These are phyloP conservation scores for Rosa hybrid DNA, from an alignment of 331 rosid species.

Conservation along the genomic window DNA sequence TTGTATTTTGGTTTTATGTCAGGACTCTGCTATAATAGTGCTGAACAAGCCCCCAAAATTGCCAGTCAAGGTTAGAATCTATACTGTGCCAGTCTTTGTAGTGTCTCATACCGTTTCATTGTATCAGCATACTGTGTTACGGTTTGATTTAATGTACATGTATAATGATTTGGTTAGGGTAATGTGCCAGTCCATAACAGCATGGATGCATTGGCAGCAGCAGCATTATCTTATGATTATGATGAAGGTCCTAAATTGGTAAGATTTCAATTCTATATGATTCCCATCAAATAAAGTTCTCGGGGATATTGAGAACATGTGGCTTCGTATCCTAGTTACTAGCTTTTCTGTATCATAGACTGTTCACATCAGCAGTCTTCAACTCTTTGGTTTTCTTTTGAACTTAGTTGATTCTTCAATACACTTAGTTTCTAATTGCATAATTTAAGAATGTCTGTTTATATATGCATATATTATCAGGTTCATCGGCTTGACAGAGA, in stretches of 20 bases:
- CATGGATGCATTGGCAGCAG: conserved; percentile 96
- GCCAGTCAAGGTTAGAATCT: conserved; percentile 80
- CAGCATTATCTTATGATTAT: conserved; percentile 78
- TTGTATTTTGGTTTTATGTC: conserved; percentile 23
- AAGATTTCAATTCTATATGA: conserved; percentile 10
- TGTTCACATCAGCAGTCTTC: neutral
- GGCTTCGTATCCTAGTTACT: neutral
- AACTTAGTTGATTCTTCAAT: neutral
- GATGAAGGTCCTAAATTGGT: conserved; percentile 95
- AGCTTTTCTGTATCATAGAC: neutral
- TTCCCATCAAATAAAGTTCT: neutral
- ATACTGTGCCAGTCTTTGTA: conserved; percentile 15
- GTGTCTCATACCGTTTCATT: neutral
- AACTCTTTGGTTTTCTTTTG: conserved; percentile 1
- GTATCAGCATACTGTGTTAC: conserved; percentile 15
- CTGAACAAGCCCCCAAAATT: conserved; percentile 89
- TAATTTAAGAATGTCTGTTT: neutral
- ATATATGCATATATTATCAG: conserved; percentile 39
- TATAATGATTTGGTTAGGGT: conserved; percentile 58
- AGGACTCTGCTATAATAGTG: conserved; percentile 82
- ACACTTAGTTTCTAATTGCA: neutral
- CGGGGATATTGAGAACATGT: neutral
- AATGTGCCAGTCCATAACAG: conserved; percentile 90
- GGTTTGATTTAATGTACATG: conserved; percentile 24
- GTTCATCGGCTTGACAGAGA: conserved; percentile 95